phyloP scores from a whole-genome alignment of 2,329 filamentous ascomycete genomes.

The Trichoderma pleuroti region DNA sequence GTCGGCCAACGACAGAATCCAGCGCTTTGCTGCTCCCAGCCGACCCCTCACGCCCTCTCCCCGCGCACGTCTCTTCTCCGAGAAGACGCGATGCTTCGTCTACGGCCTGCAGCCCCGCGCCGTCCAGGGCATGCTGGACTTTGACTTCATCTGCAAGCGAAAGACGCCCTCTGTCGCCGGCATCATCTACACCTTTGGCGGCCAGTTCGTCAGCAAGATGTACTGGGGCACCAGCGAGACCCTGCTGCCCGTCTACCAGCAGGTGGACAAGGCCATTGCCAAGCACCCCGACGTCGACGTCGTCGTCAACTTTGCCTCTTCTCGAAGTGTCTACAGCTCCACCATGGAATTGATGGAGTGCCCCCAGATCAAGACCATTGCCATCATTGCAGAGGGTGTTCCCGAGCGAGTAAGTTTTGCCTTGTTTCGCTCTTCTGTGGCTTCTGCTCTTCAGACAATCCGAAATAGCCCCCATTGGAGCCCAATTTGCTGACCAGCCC shows the following conservation, averaged over 20 bases:
- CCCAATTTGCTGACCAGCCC: not conserved
- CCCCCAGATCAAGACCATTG: constrained; percentile 97
- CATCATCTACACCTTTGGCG: constrained; percentile 99
- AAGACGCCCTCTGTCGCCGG: constrained; percentile 92
- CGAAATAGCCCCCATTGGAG: constrained; percentile 22
- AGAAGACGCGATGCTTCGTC: constrained; percentile 99
- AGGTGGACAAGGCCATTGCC: constrained; percentile 83
- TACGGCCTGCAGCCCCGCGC: constrained; percentile 97
- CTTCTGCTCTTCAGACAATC: not conserved
- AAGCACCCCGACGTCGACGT: constrained; percentile 98
- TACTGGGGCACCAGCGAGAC: constrained; percentile 99
- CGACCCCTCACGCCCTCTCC: constrained; percentile 84
- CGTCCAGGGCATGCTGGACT: constrained; percentile 93
- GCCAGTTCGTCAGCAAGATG: constrained; percentile 99
- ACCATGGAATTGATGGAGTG: constrained; percentile 98
- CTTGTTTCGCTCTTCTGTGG: not conserved
- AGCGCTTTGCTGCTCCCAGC: constrained; percentile 90
- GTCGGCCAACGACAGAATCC: constrained; percentile 98
- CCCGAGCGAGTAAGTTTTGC: constrained; percentile 77
- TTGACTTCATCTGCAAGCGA: constrained; percentile 99
- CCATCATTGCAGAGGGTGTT: constrained; percentile 99
- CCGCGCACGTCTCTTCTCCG: constrained; percentile 91
- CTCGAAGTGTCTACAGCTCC: constrained; percentile 95
- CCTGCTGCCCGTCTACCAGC: constrained; percentile 95
- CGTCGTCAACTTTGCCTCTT: constrained; percentile 99